Evolutionary conservation across 2,329 filamentous ascomycete genomes (phyloP).

Genomic region (Cadophora sp.): DNA sequence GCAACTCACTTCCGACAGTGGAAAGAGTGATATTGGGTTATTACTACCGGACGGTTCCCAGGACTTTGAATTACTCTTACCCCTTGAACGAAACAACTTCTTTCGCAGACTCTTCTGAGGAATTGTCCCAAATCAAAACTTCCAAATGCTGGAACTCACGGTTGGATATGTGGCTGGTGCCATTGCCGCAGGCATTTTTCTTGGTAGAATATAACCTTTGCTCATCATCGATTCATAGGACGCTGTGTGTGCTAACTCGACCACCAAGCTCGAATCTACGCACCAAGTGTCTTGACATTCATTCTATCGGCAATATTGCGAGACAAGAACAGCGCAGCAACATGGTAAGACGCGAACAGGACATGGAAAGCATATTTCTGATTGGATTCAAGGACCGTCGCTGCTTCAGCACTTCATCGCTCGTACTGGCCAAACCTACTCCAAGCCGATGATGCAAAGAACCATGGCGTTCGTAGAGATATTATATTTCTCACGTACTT

Average conservation of each 20-base stretch:
- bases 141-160: conserved; percentile 39
- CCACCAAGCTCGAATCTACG: conserved; percentile 47
- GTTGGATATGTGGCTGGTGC: conserved; percentile 50
- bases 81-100: background rate
- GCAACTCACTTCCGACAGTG: background rate
- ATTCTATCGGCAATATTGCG: conserved; percentile 48
- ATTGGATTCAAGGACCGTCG: conserved; percentile 44
- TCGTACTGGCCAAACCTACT: conserved; percentile 53
- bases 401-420: conserved; percentile 47
- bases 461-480: conserved; percentile 43
- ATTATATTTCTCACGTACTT: conserved; percentile 41
- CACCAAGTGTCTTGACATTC: conserved; percentile 47
- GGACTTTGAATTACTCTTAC: background rate
- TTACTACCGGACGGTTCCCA: background rate
- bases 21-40: background rate
- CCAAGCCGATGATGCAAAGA: conserved; percentile 47
- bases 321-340: conserved; percentile 48
- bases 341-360: conserved; percentile 45
- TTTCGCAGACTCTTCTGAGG: background rate
- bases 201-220: conserved; percentile 37
- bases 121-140: background rate
- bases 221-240: too few species aligned
- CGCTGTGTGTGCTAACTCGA: conserved; percentile 1
- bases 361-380: background rate
- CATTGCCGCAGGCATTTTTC: conserved; percentile 48